Conservation (phyloP, 345 rosid genomes). For the Gossypium australe region DNA sequence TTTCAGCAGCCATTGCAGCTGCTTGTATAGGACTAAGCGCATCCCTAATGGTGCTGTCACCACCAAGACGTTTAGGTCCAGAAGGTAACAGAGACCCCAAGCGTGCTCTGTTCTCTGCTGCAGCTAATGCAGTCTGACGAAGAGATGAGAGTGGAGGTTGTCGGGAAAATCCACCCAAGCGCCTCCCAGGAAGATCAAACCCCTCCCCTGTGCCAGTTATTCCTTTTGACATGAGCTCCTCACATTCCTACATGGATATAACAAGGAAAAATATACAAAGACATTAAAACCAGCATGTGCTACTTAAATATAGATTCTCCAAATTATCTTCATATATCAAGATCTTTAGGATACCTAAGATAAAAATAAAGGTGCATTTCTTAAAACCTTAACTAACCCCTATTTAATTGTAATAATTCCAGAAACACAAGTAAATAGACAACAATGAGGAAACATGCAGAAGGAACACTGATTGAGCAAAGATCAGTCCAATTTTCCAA, state of each 20-base stretch:
- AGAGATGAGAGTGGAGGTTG: conserved; percentile 69
- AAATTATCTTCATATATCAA: neutral
- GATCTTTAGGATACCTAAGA: neutral
- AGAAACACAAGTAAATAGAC: conserved; percentile 4
- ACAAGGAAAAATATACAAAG: conserved; percentile 6
- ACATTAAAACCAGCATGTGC: neutral
- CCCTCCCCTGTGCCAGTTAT: conserved; percentile 64
- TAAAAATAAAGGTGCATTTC: neutral
- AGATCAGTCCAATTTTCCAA: neutral
- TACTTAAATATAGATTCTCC: neutral
- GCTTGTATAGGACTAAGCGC: conserved; percentile 88
- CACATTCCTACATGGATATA: conserved; percentile 63
- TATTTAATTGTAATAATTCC: neutral
- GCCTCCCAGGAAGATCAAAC: conserved; percentile 73
- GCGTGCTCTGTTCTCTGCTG: conserved; percentile 72
- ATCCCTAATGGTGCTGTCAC: conserved; percentile 67
- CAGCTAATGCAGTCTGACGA: conserved; percentile 46
- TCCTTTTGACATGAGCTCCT: conserved; percentile 70
- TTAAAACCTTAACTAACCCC: neutral
- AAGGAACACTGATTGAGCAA: neutral
- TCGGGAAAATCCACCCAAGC: conserved; percentile 69
- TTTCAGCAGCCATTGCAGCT: conserved; percentile 97
- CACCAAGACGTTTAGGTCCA: conserved; percentile 81
- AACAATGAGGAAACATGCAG: neutral
- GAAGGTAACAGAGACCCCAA: conserved; percentile 57